These are phyloP conservation scores for Chrysopogon serrulatus DNA, from an alignment of 176 grass and related monocot genomes.

Conservation along the genomic window DNA sequence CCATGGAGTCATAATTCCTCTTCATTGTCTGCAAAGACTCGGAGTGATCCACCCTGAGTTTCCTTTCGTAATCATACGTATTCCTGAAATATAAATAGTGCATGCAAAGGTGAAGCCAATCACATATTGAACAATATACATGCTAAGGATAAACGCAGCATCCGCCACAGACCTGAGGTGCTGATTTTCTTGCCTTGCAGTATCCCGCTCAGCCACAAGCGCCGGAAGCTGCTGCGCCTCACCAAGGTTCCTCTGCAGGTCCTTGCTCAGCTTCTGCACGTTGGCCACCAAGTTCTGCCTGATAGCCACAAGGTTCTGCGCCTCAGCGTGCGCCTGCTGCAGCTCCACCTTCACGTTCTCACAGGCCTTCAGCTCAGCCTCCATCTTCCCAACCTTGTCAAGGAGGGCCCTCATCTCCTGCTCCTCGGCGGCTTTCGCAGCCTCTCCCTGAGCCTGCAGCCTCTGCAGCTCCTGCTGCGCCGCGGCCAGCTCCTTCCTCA, in stretches of 20 bases:
- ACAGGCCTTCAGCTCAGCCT: conserved; percentile 59
- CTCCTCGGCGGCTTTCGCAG: conserved; percentile 47
- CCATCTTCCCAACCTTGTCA: conserved; percentile 79
- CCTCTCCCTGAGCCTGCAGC: conserved; percentile 57
- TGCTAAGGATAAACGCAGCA: neutral
- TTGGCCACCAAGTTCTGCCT: conserved; percentile 59
- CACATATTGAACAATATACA: neutral
- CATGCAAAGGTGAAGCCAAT: neutral
- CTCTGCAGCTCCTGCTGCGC: conserved; percentile 80
- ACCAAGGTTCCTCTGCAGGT: conserved; percentile 74
- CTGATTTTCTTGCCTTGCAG: conserved; percentile 78
- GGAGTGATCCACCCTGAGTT: conserved; percentile 68
- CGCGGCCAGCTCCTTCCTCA: conserved; percentile 67
- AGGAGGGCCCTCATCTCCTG: conserved; percentile 66
- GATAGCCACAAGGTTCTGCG: conserved; percentile 42
- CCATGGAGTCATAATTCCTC: conserved; percentile 86
- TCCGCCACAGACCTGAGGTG: conserved; percentile 47
- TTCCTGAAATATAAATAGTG: conserved; percentile 36
- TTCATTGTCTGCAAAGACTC: conserved; percentile 83
- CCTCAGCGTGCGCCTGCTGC: conserved; percentile 72
- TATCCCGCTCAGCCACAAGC: conserved; percentile 54
- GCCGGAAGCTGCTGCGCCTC: conserved; percentile 72
- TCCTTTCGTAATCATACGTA: conserved; percentile 90
- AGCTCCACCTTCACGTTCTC: conserved; percentile 63
- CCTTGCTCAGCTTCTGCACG: conserved; percentile 74